Conservation (phyloP, 169 alveolate species). For the Babesia divergens region DNA sequence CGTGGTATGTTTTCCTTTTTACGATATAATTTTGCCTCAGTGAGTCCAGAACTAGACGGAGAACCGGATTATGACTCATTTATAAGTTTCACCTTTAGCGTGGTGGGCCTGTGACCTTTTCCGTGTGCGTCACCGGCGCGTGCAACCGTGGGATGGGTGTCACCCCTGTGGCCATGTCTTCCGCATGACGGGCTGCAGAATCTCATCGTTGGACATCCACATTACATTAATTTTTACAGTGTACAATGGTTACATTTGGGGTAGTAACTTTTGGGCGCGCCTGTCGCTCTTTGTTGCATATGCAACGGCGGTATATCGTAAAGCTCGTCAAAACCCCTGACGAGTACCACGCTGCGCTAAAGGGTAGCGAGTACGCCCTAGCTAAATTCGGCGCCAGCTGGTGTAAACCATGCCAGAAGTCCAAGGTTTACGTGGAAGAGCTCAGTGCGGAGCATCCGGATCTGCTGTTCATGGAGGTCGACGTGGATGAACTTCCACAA, state of each 20-base stretch:
- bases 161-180: no score
- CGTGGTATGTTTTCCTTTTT: not conserved
- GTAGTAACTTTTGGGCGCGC: not conserved
- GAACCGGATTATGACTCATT: conserved; percentile 29
- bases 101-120: conserved; percentile 14
- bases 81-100: conserved; percentile 23
- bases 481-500: conserved; percentile 62
- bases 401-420: conserved; percentile 81
- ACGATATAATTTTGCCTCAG: not conserved
- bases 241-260: not conserved
- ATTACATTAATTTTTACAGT: not conserved
- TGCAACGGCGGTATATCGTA: conserved; percentile 49
- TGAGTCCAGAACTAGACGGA: not conserved
- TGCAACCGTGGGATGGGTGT: no score
- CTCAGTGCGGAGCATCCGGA: conserved; percentile 52
- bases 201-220: no score
- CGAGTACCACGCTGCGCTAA: conserved; percentile 62
- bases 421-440: conserved; percentile 69
- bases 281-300: not conserved
- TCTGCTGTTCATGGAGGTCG: conserved; percentile 58
- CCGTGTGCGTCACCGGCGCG: conserved; percentile 6
- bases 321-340: conserved; percentile 59
- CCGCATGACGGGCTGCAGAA: no score
- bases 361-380: conserved; percentile 55
- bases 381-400: conserved; percentile 79